These are phyloP conservation scores for Ophiocordyceps camponoti-leonardi DNA, from an alignment of 2,329 filamentous ascomycete species.

Conservation along the genomic window DNA sequence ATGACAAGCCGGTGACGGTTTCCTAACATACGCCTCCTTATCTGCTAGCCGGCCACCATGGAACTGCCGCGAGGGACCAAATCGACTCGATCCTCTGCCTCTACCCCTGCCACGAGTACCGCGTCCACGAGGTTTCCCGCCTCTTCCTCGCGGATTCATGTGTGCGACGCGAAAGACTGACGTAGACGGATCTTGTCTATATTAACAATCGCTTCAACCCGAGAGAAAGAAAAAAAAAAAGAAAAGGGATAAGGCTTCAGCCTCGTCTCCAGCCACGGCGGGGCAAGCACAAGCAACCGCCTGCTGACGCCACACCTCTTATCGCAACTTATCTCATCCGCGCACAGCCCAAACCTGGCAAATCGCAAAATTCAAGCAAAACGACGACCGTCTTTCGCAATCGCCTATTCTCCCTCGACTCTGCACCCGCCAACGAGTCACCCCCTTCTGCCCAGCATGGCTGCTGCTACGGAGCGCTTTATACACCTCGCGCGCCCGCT, in stretches of 20 bases:
- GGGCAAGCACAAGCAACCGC: not conserved
- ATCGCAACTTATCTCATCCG: slow-evolving; percentile 32
- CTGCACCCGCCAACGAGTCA: slow-evolving; percentile 1
- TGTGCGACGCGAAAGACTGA: not conserved
- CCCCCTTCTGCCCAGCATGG: slow-evolving; percentile 47
- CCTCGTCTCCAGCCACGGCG: not conserved
- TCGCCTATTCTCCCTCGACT: slow-evolving; percentile 4
- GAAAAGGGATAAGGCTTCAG: not conserved
- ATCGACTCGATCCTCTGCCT: slow-evolving; percentile 16
- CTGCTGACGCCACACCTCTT: slow-evolving; percentile 15
- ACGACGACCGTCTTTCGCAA: slow-evolving; percentile 7
- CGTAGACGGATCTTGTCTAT: too few species aligned
- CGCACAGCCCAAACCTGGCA: slow-evolving; percentile 31
- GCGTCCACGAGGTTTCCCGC: slow-evolving; percentile 15
- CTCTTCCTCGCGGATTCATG: slow-evolving; percentile 20
- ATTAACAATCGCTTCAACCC: not conserved
- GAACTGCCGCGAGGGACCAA: slow-evolving; percentile 18
- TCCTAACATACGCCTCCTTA: slow-evolving; percentile 16
- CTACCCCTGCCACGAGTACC: slow-evolving; percentile 8
- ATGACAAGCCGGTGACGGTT: not conserved
- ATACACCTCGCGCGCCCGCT: slow-evolving; percentile 88
- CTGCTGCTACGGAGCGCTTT: slow-evolving; percentile 65
- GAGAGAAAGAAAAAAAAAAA: not conserved
- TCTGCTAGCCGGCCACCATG: slow-evolving; percentile 18
- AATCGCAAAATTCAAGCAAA: slow-evolving; percentile 23